Base-by-base conservation (phyloP, 2,329 filamentous ascomycete species). In the Chaetomiaceae sp. region DNA sequence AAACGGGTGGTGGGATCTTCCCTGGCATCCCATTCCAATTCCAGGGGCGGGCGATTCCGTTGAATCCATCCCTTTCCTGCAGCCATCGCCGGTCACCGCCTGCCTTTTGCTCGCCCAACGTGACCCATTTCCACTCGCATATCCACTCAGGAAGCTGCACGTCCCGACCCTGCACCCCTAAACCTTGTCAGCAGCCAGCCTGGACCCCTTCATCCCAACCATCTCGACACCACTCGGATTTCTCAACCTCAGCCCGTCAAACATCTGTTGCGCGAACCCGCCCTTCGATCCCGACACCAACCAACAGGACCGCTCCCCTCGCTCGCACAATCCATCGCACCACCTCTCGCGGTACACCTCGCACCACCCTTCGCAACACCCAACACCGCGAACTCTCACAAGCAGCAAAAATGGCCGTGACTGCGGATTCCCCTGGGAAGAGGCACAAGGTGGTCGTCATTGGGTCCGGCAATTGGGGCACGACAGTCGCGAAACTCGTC, bases 401-500 rank as follows among this genome's bases (percentile, higher is more conserved):
- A 17, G 35, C 47, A 52, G 30, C 49, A 41, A 62, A 59, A 37
- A 65, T 65, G 62, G 56, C 58, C 8, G 53, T 45, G 8, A 17
- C 59, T 64, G 9, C 37, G 17, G 48, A 77, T 53, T 70, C 77
- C 50, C 71, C 79, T 56, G 73, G 75, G 55, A 87, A 82, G 73
- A 90, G 86, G 72, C 90, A 96, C 80, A 95, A 90, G 77, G 88
- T 96, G 64, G 91, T 90, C 55, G 82, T 99, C 46, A 82, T 99
- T 59, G 93, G 93, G 62, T 97, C 92, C 46, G 93, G 93, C 63
- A 99, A 99, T 71, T 99, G 93, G 91, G 93, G 93, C 62, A 96
- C 90, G 54, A 95, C 93, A 53, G 96, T 99, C 70, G 85, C 91
- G 67, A 99, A 99, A 73, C 95, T 99, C 56, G 81, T 96, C 46